Conservation (phyloP, 441 rosid genomes). For the Croton laevigatus region DNA sequence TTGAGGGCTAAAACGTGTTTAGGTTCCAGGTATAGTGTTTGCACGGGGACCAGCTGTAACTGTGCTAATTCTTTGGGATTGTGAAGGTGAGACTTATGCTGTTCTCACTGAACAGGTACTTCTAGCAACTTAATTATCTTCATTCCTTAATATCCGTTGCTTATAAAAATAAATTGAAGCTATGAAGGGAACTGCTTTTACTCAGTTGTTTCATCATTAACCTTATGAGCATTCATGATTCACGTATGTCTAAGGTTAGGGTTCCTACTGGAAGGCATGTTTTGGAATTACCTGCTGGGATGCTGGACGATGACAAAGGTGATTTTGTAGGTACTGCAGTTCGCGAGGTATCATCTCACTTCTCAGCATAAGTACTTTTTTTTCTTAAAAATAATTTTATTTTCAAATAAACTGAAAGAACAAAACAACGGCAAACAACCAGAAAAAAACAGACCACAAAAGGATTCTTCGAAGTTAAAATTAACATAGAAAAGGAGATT, state of each 20-base stretch:
- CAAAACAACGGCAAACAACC: neutral
- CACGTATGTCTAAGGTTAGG: conserved; percentile 51
- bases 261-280: conserved; percentile 79
- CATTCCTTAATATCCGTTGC: neutral
- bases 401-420: neutral
- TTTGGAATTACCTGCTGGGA: conserved; percentile 95
- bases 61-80: conserved; percentile 73
- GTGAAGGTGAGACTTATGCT: conserved; percentile 64
- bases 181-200: conserved; percentile 8
- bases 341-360: conserved; percentile 61
- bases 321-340: conserved; percentile 91
- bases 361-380: conserved; percentile 2
- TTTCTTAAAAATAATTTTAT: neutral
- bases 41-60: conserved; percentile 94
- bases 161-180: conserved; percentile 12
- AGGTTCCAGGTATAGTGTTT: conserved; percentile 95
- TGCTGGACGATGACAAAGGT: conserved; percentile 80
- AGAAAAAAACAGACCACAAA: neutral
- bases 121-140: neutral
- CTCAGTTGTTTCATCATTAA: conserved; percentile 5
- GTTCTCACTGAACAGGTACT: conserved; percentile 91
- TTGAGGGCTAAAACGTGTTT: conserved; percentile 34
- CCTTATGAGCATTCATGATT: conserved; percentile 10
- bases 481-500: neutral
- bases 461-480: neutral